A percentile compares a stretch with the other conserved stretches of the same genome.
These are phyloP conservation scores for Pseudotsuga menziesii DNA, from an alignment of 75 land plant species.

Conservation along the genomic window DNA sequence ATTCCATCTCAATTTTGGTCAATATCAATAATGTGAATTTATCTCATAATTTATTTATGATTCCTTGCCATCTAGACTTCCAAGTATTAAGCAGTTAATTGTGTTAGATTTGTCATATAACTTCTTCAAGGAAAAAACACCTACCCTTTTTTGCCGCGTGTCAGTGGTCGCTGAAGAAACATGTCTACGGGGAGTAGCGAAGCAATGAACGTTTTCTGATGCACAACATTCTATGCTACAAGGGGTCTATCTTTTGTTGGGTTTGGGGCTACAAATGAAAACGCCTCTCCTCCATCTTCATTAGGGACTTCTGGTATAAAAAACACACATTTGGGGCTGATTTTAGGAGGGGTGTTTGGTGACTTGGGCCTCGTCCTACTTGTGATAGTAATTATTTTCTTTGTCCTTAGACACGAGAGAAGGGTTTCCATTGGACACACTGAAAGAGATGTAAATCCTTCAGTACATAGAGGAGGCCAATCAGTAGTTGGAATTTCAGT, in stretches of 20 bases:
- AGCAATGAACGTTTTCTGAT: constrained; percentile 54
- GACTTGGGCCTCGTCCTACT: constrained; percentile 55
- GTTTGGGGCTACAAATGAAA: constrained; percentile 7
- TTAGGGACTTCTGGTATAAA: background rate
- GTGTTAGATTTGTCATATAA: constrained; percentile 58
- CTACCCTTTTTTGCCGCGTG: constrained; percentile 4
- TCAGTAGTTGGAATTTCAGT: constrained; percentile 23
- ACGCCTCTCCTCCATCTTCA: constrained; percentile 12
- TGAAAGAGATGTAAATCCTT: constrained; percentile 21
- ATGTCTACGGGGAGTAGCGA: constrained; percentile 44
- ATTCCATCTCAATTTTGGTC: background rate
- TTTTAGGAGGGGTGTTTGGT: constrained; percentile 67
- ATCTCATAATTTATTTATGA: constrained; percentile 75
- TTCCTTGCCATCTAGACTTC: constrained; percentile 26
- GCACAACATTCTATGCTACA: constrained; percentile 54
- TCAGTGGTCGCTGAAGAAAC: constrained; percentile 35
- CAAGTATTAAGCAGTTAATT: constrained; percentile 9
- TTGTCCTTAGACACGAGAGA: constrained; percentile 12
- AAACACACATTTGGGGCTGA: constrained; percentile 24
- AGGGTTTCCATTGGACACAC: constrained; percentile 20
- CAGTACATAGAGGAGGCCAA: constrained; percentile 17
- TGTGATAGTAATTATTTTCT: constrained; percentile 21
- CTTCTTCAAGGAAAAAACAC: constrained; percentile 70
- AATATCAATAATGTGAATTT: constrained; percentile 32
- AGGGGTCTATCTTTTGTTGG: constrained; percentile 45